Conservation (phyloP, 306 rosid genomes). For the Castanospermum australe region DNA sequence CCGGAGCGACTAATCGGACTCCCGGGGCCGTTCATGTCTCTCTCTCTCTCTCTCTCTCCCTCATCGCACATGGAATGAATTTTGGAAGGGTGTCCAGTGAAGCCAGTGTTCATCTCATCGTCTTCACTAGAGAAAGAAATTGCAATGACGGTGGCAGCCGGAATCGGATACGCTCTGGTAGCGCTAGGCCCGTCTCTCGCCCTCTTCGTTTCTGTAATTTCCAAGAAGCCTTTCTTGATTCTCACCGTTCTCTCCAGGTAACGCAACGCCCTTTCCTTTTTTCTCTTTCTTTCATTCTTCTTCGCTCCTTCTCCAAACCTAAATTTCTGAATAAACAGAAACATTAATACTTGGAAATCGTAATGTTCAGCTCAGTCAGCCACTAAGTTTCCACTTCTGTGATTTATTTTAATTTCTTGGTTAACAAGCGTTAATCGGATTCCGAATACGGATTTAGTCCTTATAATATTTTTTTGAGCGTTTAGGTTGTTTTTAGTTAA, state of each 20-base stretch:
- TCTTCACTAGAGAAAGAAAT: not conserved
- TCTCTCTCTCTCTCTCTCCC: too few species aligned
- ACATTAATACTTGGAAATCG: not conserved
- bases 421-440: not conserved
- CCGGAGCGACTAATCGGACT: not conserved
- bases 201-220: slow-evolving; percentile 78
- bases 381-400: not conserved
- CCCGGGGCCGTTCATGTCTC: not conserved
- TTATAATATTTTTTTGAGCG: not conserved
- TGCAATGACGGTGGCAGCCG: slow-evolving; percentile 75
- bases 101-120: too few species aligned
- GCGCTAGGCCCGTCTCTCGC: slow-evolving; percentile 90
- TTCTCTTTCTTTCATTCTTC: not conserved
- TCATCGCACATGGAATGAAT: too few species aligned
- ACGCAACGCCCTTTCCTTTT: too few species aligned
- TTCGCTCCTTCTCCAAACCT: not conserved
- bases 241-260: slow-evolving; percentile 90
- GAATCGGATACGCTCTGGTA: slow-evolving; percentile 80
- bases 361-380: not conserved
- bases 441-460: not conserved
- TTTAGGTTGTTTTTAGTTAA: not conserved
- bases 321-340: not conserved
- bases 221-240: slow-evolving; percentile 84
- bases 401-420: not conserved
- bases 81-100: too few species aligned